phyloP scores from a whole-genome alignment of 164 flowering plant genomes.

The Liriodendron chinense region DNA sequence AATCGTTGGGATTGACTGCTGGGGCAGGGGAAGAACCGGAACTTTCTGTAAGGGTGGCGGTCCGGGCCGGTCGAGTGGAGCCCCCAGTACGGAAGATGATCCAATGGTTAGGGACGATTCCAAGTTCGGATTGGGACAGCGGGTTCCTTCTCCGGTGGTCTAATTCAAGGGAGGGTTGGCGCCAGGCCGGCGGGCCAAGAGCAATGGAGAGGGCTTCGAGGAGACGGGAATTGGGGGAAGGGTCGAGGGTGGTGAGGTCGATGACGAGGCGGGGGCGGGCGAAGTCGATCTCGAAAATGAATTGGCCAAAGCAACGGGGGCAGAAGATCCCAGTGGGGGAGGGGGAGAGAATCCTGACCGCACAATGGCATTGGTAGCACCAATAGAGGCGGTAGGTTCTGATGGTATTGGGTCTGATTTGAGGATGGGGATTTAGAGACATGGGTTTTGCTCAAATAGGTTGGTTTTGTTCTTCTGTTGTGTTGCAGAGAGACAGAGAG shows the following conservation, averaged over 20 bases:
- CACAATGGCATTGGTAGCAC: constrained; percentile 72
- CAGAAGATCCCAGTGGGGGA: constrained; percentile 49
- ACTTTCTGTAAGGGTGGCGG: constrained; percentile 2
- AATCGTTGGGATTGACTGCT: constrained; percentile 36
- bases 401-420: constrained; percentile 10
- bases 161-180: constrained; percentile 10
- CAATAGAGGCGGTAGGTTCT: constrained; percentile 51
- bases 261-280: constrained; percentile 32
- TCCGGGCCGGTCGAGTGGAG: constrained; percentile 10
- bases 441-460: constrained; percentile 11
- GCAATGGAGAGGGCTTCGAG: constrained; percentile 62
- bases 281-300: constrained; percentile 48
- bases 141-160: neutral
- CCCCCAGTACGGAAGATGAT: constrained; percentile 30
- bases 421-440: constrained; percentile 34
- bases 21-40: constrained; percentile 8
- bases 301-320: constrained; percentile 74
- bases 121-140: constrained; percentile 21
- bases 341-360: constrained; percentile 38
- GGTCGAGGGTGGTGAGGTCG: constrained; percentile 40
- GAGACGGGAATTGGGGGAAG: constrained; percentile 54
- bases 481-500: neutral
- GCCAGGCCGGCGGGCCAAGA: constrained; percentile 36
- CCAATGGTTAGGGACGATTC: constrained; percentile 31
- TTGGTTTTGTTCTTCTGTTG: neutral